Evolutionary conservation across 306 rosid species (phyloP).

Genomic region (Abrus pulchellus): DNA sequence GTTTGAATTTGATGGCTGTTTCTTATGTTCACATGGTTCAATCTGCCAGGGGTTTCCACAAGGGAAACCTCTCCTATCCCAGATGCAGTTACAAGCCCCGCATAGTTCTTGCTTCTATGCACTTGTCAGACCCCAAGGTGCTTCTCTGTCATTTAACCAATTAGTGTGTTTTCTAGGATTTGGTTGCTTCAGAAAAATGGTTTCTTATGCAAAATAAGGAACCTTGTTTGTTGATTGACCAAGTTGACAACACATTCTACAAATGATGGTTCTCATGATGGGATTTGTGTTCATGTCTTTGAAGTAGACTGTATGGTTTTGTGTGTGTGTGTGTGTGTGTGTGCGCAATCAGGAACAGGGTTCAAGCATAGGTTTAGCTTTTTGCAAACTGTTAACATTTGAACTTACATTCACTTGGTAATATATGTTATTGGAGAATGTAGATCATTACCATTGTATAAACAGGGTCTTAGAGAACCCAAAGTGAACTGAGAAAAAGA

Average conservation of each 20-base stretch:
- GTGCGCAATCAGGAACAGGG: neutral
- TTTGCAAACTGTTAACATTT: neutral
- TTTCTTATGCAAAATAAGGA: neutral
- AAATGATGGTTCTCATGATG: neutral
- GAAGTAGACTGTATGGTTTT: neutral
- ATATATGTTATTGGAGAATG: neutral
- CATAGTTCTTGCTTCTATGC: slow-evolving; percentile 50
- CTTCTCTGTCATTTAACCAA: neutral
- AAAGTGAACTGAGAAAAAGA: slow-evolving; percentile 5
- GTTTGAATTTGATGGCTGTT: slow-evolving; percentile 49
- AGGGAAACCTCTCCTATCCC: slow-evolving; percentile 36
- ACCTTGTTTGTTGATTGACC: neutral
- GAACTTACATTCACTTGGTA: neutral
- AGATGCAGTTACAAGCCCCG: neutral
- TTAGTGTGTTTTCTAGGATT: neutral
- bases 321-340: neutral
- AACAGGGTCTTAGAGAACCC: slow-evolving; percentile 1
- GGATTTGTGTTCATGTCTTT: neutral
- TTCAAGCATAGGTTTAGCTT: neutral
- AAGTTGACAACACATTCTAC: neutral
- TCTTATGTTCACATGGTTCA: slow-evolving; percentile 55
- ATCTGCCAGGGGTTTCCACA: slow-evolving; percentile 33
- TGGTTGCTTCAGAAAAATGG: slow-evolving; percentile 14
- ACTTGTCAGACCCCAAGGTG: slow-evolving; percentile 57
- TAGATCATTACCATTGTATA: neutral